Conservation (phyloP, 441 rosid genomes). For the Euphorbia celastroides region DNA sequence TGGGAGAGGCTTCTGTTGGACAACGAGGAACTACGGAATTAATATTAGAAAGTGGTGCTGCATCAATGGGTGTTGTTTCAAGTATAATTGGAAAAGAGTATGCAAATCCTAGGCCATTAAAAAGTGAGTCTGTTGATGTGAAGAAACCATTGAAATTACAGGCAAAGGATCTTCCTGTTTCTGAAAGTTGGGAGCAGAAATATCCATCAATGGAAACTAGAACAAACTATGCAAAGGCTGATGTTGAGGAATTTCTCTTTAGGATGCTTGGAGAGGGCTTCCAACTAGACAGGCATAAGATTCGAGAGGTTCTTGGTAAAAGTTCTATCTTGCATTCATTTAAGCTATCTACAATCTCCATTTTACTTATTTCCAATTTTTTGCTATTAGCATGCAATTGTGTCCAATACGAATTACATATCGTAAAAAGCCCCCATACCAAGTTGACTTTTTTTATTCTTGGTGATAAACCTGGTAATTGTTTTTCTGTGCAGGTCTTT, state of each 20-base stretch:
- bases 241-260: constrained; percentile 42
- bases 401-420: not conserved
- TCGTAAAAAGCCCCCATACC: not conserved
- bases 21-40: constrained; percentile 19
- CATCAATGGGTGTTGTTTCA: constrained; percentile 46
- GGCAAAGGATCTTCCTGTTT: constrained; percentile 34
- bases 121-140: constrained; percentile 27
- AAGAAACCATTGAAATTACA: constrained; percentile 46
- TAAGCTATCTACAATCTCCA: constrained; percentile 9
- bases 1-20: constrained; percentile 13
- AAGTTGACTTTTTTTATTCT: not conserved
- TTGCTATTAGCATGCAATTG: not conserved
- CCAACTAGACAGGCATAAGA: constrained; percentile 41
- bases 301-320: constrained; percentile 49
- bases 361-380: not conserved
- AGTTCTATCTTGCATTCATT: constrained; percentile 13
- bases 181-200: constrained; percentile 35
- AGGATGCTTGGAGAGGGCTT: constrained; percentile 59
- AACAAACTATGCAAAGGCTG: constrained; percentile 22
- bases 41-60: constrained; percentile 29
- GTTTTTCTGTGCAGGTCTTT: constrained; percentile 5
- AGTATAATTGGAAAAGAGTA: constrained; percentile 45
- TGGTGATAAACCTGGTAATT: not conserved
- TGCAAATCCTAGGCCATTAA: constrained; percentile 25
- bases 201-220: constrained; percentile 13